These are phyloP conservation scores for Penicillium sp. DNA, from an alignment of 2,329 filamentous ascomycete genomes.

Conservation along the genomic window DNA sequence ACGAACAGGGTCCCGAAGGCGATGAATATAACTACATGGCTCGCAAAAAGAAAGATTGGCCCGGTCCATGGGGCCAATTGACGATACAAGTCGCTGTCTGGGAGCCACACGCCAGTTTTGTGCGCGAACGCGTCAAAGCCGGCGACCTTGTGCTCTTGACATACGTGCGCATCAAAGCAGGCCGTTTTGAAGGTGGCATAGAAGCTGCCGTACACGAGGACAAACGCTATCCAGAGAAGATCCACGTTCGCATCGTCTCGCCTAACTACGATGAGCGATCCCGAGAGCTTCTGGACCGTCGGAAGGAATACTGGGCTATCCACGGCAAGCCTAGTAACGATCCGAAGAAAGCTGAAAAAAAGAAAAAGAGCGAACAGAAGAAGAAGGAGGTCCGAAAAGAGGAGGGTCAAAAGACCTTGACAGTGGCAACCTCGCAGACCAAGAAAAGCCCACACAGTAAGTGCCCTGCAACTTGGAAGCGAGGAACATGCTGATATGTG, in stretches of 20 bases:
- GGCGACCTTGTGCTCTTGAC: slow-evolving; percentile 64
- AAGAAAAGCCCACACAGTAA: slow-evolving; percentile 45
- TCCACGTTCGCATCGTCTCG: slow-evolving; percentile 59
- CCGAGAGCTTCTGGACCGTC: slow-evolving; percentile 61
- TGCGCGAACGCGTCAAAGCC: slow-evolving; percentile 56
- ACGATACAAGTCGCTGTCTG: slow-evolving; percentile 71
- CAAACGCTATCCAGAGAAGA: slow-evolving; percentile 46
- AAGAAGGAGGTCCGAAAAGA: slow-evolving; percentile 31
- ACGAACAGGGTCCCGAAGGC: slow-evolving; percentile 46
- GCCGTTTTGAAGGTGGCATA: slow-evolving; percentile 53
- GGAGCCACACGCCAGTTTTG: slow-evolving; percentile 62
- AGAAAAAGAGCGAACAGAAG: slow-evolving; percentile 30
- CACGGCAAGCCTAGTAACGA: slow-evolving; percentile 42
- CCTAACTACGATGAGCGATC: slow-evolving; percentile 48
- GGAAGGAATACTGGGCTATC: slow-evolving; percentile 61
- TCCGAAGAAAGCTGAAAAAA: slow-evolving; percentile 38
- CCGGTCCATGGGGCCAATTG: slow-evolving; percentile 70
- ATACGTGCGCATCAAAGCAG: slow-evolving; percentile 70
- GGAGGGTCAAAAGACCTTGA: slow-evolving; percentile 29
- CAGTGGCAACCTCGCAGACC: slow-evolving; percentile 25
- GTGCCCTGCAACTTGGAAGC: slow-evolving; percentile 6
- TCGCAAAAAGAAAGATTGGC: slow-evolving; percentile 53
- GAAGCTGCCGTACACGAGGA: slow-evolving; percentile 73
- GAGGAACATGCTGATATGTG: background rate
- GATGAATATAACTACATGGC: slow-evolving; percentile 57